Percentiles rank a stretch among this genome's conserved stretches.
Conservation (phyloP, 2,329 filamentous ascomycete genomes). For the Elsinoe arachidis region DNA sequence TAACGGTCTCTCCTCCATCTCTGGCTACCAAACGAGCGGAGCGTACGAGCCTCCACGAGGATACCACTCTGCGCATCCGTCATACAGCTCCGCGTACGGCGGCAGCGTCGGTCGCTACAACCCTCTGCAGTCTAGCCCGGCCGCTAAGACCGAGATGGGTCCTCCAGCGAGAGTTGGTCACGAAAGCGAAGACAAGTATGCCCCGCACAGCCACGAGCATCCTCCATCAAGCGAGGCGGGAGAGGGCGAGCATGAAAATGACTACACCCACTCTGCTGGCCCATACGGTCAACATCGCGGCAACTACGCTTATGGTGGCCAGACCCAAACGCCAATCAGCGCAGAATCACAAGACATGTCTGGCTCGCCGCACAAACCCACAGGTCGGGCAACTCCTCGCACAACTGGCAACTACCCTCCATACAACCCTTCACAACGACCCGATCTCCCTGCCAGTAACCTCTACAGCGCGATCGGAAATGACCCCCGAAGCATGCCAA, state of each 20-base stretch:
- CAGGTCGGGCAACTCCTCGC: conserved; percentile 76
- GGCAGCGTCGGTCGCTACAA: conserved; percentile 58
- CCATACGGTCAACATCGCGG: conserved; percentile 63
- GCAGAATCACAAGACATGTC: conserved; percentile 75
- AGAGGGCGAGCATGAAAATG: conserved; percentile 40
- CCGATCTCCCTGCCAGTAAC: conserved; percentile 62
- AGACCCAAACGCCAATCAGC: conserved; percentile 46
- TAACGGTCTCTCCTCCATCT: conserved; percentile 65
- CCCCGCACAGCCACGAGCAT: conserved; percentile 19
- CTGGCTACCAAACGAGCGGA: conserved; percentile 62
- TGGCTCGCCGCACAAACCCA: conserved; percentile 70
- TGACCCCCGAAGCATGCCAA: conserved; percentile 53
- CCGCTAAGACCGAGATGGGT: conserved; percentile 82
- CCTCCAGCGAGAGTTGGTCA: conserved; percentile 60
- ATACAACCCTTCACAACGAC: conserved; percentile 72
- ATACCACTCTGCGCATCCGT: conserved; percentile 56
- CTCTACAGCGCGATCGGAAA: conserved; percentile 86
- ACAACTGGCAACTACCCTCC: conserved; percentile 66
- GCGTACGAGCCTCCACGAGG: conserved; percentile 68
- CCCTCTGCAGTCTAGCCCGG: conserved; percentile 46
- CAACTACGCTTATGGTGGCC: conserved; percentile 60
- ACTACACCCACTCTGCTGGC: conserved; percentile 75
- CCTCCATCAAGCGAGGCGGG: conserved; percentile 19
- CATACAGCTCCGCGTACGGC: conserved; percentile 22
- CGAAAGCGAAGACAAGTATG: conserved; percentile 54